phyloP scores from a whole-genome alignment of 306 rosid species.

The Lathyrus tuberosus region DNA sequence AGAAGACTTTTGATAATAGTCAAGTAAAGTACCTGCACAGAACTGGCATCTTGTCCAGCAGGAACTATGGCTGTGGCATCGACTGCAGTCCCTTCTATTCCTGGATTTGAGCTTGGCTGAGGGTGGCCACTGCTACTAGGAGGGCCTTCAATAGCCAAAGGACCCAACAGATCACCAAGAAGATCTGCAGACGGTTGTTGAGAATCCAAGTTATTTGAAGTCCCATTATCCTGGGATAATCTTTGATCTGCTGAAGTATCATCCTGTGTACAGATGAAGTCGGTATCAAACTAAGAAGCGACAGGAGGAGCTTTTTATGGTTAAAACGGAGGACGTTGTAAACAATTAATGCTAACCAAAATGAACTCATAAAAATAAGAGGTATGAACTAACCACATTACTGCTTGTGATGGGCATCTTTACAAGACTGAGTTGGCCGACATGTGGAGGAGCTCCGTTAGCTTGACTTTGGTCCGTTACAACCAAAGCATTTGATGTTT shows the following conservation, averaged over 20 bases:
- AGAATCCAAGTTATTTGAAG: slow-evolving; percentile 60
- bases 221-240: slow-evolving; percentile 73
- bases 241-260: slow-evolving; percentile 52
- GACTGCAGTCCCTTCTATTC: slow-evolving; percentile 54
- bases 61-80: slow-evolving; percentile 91
- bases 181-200: slow-evolving; percentile 66
- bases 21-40: slow-evolving; percentile 70
- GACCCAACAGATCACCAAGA: slow-evolving; percentile 86
- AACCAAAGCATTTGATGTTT: slow-evolving; percentile 89
- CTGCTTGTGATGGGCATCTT: slow-evolving; percentile 74
- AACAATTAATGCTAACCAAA: slow-evolving; percentile 23
- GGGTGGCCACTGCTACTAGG: slow-evolving; percentile 56
- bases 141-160: slow-evolving; percentile 96
- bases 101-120: slow-evolving; percentile 51
- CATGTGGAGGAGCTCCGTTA: slow-evolving; percentile 67
- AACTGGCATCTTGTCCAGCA: slow-evolving; percentile 72
- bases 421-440: slow-evolving; percentile 72
- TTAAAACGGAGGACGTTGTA: slow-evolving; percentile 8
- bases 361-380: slow-evolving; percentile 2
- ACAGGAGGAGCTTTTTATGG: background rate
- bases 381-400: slow-evolving; percentile 54
- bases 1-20: slow-evolving; percentile 22
- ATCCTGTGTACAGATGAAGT: slow-evolving; percentile 60
- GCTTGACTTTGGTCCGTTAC: slow-evolving; percentile 76
- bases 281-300: slow-evolving; percentile 31